These are phyloP conservation scores for Trichophyton rubrum DNA, from an alignment of 2,329 filamentous ascomycete species.

Conservation along the genomic window DNA sequence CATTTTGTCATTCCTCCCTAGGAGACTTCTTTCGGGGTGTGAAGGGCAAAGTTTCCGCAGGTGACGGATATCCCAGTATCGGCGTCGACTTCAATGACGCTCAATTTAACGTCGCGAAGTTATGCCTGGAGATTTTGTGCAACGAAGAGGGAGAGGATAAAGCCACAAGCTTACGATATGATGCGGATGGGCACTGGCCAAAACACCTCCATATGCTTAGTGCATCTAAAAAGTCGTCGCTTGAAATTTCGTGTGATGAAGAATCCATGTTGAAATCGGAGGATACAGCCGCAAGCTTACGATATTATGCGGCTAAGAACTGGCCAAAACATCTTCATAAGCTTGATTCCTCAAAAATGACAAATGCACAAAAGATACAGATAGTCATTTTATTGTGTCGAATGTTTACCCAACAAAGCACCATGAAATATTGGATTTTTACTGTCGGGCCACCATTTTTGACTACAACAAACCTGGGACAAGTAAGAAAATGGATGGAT, in stretches of 20 bases:
- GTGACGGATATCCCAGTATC: constrained; percentile 7
- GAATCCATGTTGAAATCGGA: neutral
- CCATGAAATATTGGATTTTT: constrained; percentile 3
- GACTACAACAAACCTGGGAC: neutral
- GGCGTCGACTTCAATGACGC: constrained; percentile 15
- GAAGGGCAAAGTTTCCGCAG: constrained; percentile 12
- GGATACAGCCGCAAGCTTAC: neutral
- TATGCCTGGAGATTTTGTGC: constrained; percentile 2
- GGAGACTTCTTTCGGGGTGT: constrained; percentile 16
- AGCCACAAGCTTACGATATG: neutral
- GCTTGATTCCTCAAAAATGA: neutral
- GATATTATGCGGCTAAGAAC: neutral
- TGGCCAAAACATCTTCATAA: neutral
- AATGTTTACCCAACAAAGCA: constrained; percentile 3
- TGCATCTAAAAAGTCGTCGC: neutral
- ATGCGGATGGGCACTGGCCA: neutral
- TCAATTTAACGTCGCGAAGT: constrained; percentile 12
- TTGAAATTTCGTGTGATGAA: neutral
- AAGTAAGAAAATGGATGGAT: neutral
- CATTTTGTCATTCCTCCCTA: constrained; percentile 18
- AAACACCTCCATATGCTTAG: neutral
- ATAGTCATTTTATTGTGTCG: neutral
- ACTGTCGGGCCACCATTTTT: neutral
- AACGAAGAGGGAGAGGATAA: neutral
- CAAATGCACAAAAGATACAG: neutral